Evolutionary conservation across 345 rosid genomes (phyloP), one percentile per base, ranked within the genome.

Genomic region (Durio zibethinus): DNA sequence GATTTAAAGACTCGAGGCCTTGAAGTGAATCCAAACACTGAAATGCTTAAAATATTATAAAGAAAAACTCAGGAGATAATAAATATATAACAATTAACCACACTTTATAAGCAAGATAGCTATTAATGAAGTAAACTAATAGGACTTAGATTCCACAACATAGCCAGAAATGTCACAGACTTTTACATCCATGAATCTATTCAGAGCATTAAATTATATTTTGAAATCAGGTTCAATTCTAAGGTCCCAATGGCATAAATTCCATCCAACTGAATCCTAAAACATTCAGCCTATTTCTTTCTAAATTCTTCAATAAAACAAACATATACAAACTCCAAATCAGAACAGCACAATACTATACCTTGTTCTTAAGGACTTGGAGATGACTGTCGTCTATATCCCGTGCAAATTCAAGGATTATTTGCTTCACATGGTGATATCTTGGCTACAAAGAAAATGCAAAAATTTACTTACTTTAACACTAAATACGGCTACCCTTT

Each of bases 341-440:
- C 1, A 20, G 10, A 69, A 42, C 4, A 47, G 38, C 47, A 33
- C 25, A 50, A 20, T 3, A 72, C 2, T 1, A 68, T 80, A 89
- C 99, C 94, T 79, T 79, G 79, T 72, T 78, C 82, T 81, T 83
- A 76, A 95, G 76, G 40, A 84, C 79, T 75, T 89, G 85, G 25
- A 95, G 88, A 89, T 93, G 98, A 31, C 33, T 76, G 75, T 93
- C 98, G 16, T 89, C 96, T 60, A 93, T 77, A 85, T 87, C 94
- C 81, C 89, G 98, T 0, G 96, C 90, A 82, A 95, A 95, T 82
- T 95, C 97, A 57, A 95, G 96, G 89, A 83, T 85, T 76, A 93
- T 85, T 61, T 89, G 86, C 87, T 89, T 90, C 84, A 91, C 81
- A 78, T 85, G 88, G 0, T 50, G 82, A 87, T 91, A 93, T 76